These are phyloP conservation scores for Yarrowia alimentaria DNA, from an alignment of 805 yeast species.

Conservation along the genomic window DNA sequence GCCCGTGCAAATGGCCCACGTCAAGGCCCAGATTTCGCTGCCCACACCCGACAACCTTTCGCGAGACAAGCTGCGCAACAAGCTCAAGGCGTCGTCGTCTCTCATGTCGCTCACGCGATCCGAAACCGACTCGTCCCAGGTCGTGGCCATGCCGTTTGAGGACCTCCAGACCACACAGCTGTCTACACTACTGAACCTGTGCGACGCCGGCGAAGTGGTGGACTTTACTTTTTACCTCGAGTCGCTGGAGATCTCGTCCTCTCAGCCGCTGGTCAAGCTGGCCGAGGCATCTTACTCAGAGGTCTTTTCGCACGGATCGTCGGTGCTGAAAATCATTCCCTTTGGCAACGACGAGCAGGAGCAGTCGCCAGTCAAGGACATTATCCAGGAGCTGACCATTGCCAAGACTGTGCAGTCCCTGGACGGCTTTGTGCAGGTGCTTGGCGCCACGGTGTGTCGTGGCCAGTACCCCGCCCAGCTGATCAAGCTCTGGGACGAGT, in stretches of 20 bases:
- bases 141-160: constrained; percentile 39
- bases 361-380: constrained; percentile 46
- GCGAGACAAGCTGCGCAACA: constrained; percentile 53
- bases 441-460: constrained; percentile 47
- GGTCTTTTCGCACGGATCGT: constrained; percentile 41
- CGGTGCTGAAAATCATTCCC: constrained; percentile 53
- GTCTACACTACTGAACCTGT: constrained; percentile 41
- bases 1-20: constrained; percentile 32
- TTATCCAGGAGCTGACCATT: constrained; percentile 49
- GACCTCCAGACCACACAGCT: constrained; percentile 42
- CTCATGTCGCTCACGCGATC: constrained; percentile 43
- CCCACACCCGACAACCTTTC: constrained; percentile 59
- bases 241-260: no score
- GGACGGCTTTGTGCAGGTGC: constrained; percentile 49
- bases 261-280: constrained; percentile 43
- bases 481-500: constrained; percentile 49
- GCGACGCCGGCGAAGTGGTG: constrained; percentile 40
- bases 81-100: constrained; percentile 52
- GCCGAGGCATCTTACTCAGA: constrained; percentile 52
- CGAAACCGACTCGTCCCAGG: constrained; percentile 31
- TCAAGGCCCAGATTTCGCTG: constrained; percentile 51
- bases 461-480: constrained; percentile 47
- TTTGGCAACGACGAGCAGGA: constrained; percentile 48
- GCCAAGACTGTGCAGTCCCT: constrained; percentile 44
- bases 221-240: constrained; percentile 40